Conservation (phyloP, 441 rosid genomes). For the Populus hybrid region DNA sequence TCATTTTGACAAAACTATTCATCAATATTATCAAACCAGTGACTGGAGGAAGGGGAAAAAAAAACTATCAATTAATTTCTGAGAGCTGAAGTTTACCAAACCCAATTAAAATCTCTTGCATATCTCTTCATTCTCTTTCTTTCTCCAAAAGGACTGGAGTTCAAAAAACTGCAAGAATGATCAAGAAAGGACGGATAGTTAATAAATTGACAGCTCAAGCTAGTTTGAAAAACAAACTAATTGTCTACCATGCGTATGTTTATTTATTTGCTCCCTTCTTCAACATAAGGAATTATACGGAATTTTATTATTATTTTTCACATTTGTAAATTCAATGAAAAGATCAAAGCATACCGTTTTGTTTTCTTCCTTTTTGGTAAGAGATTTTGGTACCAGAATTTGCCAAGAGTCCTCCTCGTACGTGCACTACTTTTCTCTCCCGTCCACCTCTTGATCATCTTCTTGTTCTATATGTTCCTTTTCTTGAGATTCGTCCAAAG, state of each 20-base stretch:
- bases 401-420: neutral
- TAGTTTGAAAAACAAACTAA: neutral
- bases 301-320: neutral
- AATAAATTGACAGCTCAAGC: neutral
- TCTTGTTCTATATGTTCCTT: neutral
- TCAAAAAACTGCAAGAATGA: slow-evolving; percentile 14
- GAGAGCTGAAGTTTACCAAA: neutral
- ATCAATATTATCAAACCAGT: neutral
- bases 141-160: slow-evolving; percentile 21
- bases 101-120: neutral
- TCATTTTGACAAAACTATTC: neutral
- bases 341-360: neutral
- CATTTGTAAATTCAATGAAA: neutral
- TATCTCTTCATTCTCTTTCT: slow-evolving; percentile 8
- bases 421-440: neutral
- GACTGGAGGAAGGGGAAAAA: neutral
- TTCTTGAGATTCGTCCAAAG: slow-evolving; percentile 10
- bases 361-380: neutral
- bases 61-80: neutral
- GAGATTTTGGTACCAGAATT: neutral
- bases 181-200: neutral
- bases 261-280: neutral
- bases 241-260: neutral
- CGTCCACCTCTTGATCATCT: neutral
- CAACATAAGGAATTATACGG: neutral